phyloP scores from a whole-genome alignment of 306 rosid genomes.

The Quercus dentata region DNA sequence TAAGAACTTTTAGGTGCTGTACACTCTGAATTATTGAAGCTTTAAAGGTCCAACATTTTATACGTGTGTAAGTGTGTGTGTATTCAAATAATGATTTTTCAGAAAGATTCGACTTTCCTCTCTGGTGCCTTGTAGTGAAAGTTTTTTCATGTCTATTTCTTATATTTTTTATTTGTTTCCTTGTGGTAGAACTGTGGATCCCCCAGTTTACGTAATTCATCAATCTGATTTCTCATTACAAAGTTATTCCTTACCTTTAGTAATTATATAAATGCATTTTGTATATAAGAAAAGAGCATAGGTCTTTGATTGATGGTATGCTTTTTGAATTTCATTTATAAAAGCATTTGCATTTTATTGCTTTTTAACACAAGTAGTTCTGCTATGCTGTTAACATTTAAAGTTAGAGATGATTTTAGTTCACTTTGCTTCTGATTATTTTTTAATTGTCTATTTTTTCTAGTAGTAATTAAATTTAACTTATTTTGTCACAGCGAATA shows the following conservation, averaged over 20 bases:
- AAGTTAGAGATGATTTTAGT: background rate
- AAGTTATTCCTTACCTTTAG: background rate
- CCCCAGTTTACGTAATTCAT: background rate
- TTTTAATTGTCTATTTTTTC: background rate
- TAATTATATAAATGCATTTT: background rate
- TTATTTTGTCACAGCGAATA: conserved; percentile 63
- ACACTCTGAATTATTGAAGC: background rate
- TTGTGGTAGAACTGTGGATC: background rate
- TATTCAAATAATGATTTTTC: background rate
- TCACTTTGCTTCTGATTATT: background rate
- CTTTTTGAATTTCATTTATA: background rate
- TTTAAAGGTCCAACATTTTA: background rate
- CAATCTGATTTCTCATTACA: background rate
- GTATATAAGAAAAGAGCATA: background rate
- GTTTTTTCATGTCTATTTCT: background rate
- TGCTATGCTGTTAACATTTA: background rate
- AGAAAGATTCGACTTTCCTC: background rate
- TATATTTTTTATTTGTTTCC: background rate
- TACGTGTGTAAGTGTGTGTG: background rate
- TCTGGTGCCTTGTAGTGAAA: background rate
- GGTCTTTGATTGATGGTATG: background rate
- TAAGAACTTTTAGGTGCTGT: background rate
- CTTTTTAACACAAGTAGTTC: background rate
- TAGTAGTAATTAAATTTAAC: conserved; percentile 6
- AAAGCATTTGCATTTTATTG: background rate